These are phyloP conservation scores for Lipomyces spencermartinsiae DNA, from an alignment of 805 yeast genomes.

Conservation along the genomic window DNA sequence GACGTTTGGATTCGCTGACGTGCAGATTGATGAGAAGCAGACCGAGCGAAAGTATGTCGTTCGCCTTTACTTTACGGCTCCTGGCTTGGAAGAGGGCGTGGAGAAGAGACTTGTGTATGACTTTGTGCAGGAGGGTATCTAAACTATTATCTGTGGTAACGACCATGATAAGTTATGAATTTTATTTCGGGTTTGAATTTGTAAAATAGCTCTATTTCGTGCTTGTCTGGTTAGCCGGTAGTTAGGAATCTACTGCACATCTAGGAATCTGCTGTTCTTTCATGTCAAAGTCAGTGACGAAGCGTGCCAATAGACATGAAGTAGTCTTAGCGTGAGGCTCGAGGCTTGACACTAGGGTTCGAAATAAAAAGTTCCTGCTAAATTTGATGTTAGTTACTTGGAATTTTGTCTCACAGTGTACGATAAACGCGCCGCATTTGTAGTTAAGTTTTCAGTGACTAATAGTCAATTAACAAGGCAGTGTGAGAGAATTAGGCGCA, in stretches of 20 bases:
- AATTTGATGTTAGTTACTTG: no score
- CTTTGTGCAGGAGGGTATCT: constrained; percentile 14
- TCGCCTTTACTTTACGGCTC: constrained; percentile 29
- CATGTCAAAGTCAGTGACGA: background rate
- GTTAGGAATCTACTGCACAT: background rate
- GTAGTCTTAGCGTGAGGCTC: background rate
- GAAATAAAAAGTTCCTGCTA: background rate
- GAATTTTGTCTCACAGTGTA: background rate
- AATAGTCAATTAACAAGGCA: background rate
- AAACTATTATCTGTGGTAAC: background rate
- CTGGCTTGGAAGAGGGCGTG: constrained; percentile 20
- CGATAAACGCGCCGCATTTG: no score
- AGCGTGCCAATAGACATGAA: no score
- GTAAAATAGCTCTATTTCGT: background rate
- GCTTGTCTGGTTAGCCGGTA: no score
- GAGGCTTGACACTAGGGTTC: background rate
- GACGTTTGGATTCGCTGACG: constrained; percentile 34
- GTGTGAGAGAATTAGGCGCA: no score
- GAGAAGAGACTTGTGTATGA: constrained; percentile 33
- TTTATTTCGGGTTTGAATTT: background rate
- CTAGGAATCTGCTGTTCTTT: background rate
- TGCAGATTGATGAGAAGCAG: constrained; percentile 25
- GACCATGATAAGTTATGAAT: background rate
- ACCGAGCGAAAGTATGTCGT: constrained; percentile 33
- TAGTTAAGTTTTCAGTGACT: background rate